Conservation (phyloP, 2,329 filamentous ascomycete species). For the Orbilia javanica region DNA sequence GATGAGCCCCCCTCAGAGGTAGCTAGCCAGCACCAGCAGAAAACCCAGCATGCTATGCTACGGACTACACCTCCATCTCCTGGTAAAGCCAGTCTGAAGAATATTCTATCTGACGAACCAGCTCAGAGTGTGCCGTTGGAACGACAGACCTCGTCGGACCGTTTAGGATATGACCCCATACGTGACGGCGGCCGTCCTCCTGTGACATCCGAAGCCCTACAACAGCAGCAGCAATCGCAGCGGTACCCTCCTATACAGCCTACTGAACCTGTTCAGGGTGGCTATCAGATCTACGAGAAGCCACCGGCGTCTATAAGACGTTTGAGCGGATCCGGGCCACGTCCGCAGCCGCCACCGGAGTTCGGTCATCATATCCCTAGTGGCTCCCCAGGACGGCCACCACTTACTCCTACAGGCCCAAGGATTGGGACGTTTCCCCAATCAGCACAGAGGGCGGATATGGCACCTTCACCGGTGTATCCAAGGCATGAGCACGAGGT, state of each 20-base stretch:
- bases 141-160: constrained; percentile 32
- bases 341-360: constrained; percentile 31
- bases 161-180: constrained; percentile 48
- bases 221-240: constrained; percentile 29
- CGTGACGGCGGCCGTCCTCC: constrained; percentile 31
- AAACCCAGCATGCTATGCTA: constrained; percentile 34
- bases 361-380: constrained; percentile 39
- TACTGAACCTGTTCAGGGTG: constrained; percentile 25
- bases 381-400: constrained; percentile 39
- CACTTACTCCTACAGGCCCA: constrained; percentile 45
- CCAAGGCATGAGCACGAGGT: constrained; percentile 29
- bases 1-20: constrained; percentile 28
- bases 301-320: constrained; percentile 37
- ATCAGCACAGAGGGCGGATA: constrained; percentile 25
- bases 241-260: constrained; percentile 43
- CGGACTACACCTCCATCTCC: constrained; percentile 53
- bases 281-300: constrained; percentile 50
- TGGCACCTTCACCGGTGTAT: constrained; percentile 34
- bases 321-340: constrained; percentile 36
- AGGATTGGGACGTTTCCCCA: constrained; percentile 49
- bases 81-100: constrained; percentile 45
- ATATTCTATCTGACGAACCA: constrained; percentile 47
- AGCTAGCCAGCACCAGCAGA: constrained; percentile 10
- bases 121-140: constrained; percentile 34
- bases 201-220: constrained; percentile 24